Conservation (phyloP, 495 filamentous ascomycete genomes). For the Bacidia gigantensis region DNA sequence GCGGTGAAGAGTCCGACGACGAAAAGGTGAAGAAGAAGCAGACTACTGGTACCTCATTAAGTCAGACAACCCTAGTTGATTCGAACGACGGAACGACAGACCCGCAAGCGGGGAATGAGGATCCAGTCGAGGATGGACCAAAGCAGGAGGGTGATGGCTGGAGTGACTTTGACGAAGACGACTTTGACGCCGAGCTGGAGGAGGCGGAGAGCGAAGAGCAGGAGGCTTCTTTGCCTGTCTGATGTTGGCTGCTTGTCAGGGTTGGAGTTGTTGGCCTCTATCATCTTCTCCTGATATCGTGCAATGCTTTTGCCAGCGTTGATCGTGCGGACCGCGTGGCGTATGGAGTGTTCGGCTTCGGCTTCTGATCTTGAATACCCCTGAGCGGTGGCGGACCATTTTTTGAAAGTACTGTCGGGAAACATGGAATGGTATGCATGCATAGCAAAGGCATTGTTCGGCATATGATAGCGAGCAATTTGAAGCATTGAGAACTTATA, state of each 20-base stretch:
- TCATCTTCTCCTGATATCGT: not conserved
- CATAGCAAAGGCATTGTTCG: not conserved
- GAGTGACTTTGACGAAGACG: constrained; percentile 12
- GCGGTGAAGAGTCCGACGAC: constrained; percentile 26
- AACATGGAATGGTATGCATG: not conserved
- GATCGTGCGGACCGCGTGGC: not conserved
- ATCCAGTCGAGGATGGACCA: constrained; percentile 11
- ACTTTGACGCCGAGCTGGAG: constrained; percentile 17
- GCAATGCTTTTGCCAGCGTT: not conserved
- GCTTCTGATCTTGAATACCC: not conserved
- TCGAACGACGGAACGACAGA: constrained; percentile 14
- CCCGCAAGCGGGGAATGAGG: constrained; percentile 22
- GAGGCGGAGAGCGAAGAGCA: constrained; percentile 4
- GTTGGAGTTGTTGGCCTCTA: not conserved
- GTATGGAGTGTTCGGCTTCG: not conserved
- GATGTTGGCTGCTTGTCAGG: not conserved
- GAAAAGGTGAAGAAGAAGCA: constrained; percentile 26
- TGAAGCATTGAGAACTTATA: not conserved
- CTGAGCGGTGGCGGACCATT: not conserved
- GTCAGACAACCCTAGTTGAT: constrained; percentile 19
- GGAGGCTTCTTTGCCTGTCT: not conserved
- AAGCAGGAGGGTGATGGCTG: constrained; percentile 15
- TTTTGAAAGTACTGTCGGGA: not conserved
- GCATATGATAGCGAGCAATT: not conserved
- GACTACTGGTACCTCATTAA: constrained; percentile 16